Conservation (phyloP, 2,329 filamentous ascomycete genomes). For the Penicillium expansum region DNA sequence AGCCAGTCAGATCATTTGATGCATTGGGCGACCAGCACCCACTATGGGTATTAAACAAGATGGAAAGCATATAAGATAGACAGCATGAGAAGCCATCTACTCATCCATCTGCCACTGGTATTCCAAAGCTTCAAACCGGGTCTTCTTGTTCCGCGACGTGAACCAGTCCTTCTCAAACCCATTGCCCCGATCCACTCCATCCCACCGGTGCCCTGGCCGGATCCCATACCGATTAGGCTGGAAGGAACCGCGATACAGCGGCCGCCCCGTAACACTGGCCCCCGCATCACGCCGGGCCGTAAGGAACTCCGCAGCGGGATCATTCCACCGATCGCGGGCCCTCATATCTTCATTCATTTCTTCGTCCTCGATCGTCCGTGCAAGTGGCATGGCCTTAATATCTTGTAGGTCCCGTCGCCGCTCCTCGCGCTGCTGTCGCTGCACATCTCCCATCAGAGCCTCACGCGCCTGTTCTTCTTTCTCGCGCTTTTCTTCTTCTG, state of each 20-base stretch:
- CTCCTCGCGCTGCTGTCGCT: conserved; percentile 64
- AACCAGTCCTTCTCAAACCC: conserved; percentile 94
- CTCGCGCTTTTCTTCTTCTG: conserved; percentile 66
- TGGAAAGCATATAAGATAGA: background rate
- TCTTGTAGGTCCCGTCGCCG: conserved; percentile 70
- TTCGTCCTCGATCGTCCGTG: conserved; percentile 77
- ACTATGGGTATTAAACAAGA: conserved; percentile 1
- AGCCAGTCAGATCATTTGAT: background rate
- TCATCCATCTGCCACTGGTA: conserved; percentile 98
- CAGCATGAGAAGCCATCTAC: conserved; percentile 40
- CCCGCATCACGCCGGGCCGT: conserved; percentile 48
- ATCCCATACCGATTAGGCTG: conserved; percentile 94
- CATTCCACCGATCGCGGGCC: conserved; percentile 79
- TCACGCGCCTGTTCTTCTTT: conserved; percentile 66
- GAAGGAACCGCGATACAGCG: conserved; percentile 73
- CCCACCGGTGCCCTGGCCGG: conserved; percentile 88
- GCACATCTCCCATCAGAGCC: conserved; percentile 79
- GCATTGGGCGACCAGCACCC: conserved; percentile 16
- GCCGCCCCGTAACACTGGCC: conserved; percentile 55
- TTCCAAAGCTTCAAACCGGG: conserved; percentile 73
- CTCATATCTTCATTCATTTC: conserved; percentile 82
- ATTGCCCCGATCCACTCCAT: conserved; percentile 90
- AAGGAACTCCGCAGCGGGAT: conserved; percentile 83
- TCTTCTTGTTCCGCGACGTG: conserved; percentile 74
- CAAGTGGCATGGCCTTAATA: conserved; percentile 76